Base-by-base conservation (phyloP, 2,329 filamentous ascomycete species). In the Penicillium polonicum region DNA sequence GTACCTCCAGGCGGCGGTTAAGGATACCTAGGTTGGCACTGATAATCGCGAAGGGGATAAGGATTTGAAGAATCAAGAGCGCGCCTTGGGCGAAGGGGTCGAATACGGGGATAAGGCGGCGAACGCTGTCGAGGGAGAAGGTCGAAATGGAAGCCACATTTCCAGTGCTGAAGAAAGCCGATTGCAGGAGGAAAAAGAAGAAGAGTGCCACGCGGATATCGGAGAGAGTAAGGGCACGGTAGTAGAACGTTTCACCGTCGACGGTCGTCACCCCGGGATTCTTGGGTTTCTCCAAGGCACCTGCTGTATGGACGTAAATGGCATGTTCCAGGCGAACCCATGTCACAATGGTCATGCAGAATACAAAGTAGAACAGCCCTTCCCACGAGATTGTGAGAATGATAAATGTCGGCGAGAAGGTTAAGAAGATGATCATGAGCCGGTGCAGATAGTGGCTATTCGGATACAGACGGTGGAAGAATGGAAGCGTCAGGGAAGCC, bases 331-430 rank as follows among this genome's bases (percentile, higher is more conserved):
- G 82, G n/a, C 88, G 86, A 35, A 97, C 90, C 94, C 94, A 99
- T 55, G 88, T 87, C 51, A 96, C 82, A 5, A 99, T 79, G 23
- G 88, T 90, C 53, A 89, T 79, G 69, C 88, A 92, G 75, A 97
- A 99, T 12, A 88, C 86, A 59, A 97, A 85, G 75, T 97, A 99
- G 74, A 99, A 99, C 2, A 99, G 82, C 0, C 93, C 93, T 75
- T 99, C 94, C 77, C 96, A 99, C 0, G 93, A 97, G 66, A 97
- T 97, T 8, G 92, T 96, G 50, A 99, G 85, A 68, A 99, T 93
- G 70, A 99, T 89, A 75, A 97, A 99, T 1, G 89, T 89, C 0
- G 94, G 94, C 0, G 93, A 89, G 72, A 95, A 97, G 5, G 92
- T 90, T 48, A 99, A 81, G 78, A 97, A 99, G 53, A 97, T 87